Evolutionary conservation across 2,329 filamentous ascomycete genomes (phyloP).

Genomic region (Achaetomium macrosporum): DNA sequence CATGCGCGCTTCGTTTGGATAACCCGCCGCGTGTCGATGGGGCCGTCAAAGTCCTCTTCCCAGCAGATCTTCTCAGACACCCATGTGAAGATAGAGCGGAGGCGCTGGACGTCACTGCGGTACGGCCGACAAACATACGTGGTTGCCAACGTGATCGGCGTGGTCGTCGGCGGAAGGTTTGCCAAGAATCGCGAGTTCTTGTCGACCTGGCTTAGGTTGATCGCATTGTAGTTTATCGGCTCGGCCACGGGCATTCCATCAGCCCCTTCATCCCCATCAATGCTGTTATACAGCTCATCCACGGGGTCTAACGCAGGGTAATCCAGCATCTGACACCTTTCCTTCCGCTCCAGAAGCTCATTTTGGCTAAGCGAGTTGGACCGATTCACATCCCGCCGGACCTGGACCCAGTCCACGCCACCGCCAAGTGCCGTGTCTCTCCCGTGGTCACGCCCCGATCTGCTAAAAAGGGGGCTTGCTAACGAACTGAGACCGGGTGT

Average conservation of each 20-base stretch:
- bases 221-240: slow-evolving; percentile 71
- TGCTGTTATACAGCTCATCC: slow-evolving; percentile 76
- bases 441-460: slow-evolving; percentile 45
- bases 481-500: slow-evolving; percentile 38
- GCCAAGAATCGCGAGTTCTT: slow-evolving; percentile 91
- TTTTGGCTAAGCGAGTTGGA: slow-evolving; percentile 90
- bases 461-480: slow-evolving; percentile 23
- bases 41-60: slow-evolving; percentile 91
- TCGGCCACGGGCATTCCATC: slow-evolving; percentile 79
- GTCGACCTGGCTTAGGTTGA: slow-evolving; percentile 83
- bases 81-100: slow-evolving; percentile 96
- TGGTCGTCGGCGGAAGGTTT: slow-evolving; percentile 75
- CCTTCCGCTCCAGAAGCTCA: slow-evolving; percentile 75
- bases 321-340: slow-evolving; percentile 92
- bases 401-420: slow-evolving; percentile 89
- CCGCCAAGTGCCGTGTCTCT: slow-evolving; percentile 65
- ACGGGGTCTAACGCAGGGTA: slow-evolving; percentile 82
- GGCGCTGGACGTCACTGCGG: slow-evolving; percentile 83
- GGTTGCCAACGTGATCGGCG: slow-evolving; percentile 75
- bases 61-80: slow-evolving; percentile 89
- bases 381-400: slow-evolving; percentile 88
- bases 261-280: slow-evolving; percentile 83
- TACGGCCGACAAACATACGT: slow-evolving; percentile 92
- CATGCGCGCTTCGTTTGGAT: slow-evolving; percentile 79
- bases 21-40: slow-evolving; percentile 74